Percentiles rank a stretch among this genome's conserved stretches.
Conservation (phyloP, 2,329 filamentous ascomycete species). For the Chaetomiaceae sp. region DNA sequence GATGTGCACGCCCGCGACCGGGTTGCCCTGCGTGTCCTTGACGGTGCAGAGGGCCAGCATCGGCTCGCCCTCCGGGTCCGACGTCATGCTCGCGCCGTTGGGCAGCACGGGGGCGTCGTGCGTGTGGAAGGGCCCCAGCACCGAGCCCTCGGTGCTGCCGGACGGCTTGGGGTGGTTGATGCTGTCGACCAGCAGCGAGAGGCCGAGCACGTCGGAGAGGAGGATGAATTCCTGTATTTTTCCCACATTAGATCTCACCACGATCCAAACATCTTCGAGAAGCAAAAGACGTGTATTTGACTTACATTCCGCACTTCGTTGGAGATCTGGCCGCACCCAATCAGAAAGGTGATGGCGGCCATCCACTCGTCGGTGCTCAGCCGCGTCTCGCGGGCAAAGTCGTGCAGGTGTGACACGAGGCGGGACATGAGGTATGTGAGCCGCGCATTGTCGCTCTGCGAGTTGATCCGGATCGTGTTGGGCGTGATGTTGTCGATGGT, state of each 20-base stretch:
- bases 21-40: constrained; percentile 57
- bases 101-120: constrained; percentile 61
- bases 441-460: constrained; percentile 58
- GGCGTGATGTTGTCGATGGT: constrained; percentile 77
- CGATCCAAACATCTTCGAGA: not conserved
- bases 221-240: constrained; percentile 67
- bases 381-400: constrained; percentile 74
- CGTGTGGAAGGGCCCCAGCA: constrained; percentile 79
- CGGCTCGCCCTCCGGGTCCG: constrained; percentile 63
- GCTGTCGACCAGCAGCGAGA: constrained; percentile 73
- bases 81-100: constrained; percentile 59
- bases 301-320: constrained; percentile 66
- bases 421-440: constrained; percentile 68
- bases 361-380: constrained; percentile 76
- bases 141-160: constrained; percentile 67
- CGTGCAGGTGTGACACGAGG: constrained; percentile 72
- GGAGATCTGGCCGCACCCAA: constrained; percentile 67
- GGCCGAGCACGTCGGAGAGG: constrained; percentile 71
- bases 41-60: constrained; percentile 71
- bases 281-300: constrained; percentile 16
- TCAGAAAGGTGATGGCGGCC: constrained; percentile 66
- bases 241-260: not conserved
- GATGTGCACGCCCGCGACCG: constrained; percentile 62
- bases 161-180: constrained; percentile 79
- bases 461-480: constrained; percentile 71